Base-by-base conservation (phyloP, 768 basidiomycete genomes). In the Kondoa malvinella region DNA sequence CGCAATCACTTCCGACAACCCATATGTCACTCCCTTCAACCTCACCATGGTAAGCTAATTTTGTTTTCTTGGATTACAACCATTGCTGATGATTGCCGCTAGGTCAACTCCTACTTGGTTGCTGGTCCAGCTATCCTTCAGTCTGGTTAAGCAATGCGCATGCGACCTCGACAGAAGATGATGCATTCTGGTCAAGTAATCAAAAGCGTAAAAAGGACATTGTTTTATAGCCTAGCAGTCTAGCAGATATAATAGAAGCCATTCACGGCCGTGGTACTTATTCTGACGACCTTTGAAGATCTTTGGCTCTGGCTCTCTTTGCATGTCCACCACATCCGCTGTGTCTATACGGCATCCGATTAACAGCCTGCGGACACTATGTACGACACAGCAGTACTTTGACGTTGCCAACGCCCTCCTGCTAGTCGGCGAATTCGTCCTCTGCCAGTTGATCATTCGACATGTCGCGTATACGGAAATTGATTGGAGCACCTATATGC, bases 401-500 rank as follows among this genome's bases (percentile, higher is more conserved):
- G 21, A 50, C 21, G 40, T 8, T 8, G 40, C 40, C 40, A 8
- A 25, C 58, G 27, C 27, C 58, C n/a, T 25, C 12, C 12, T 67
- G 3, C 68, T 69, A 33, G 25, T 40, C 14, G 68, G 16, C 29
- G 73, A 73, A 34, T 3, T 17, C 1, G 1, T 30, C 17, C 25
- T 72, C 1, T 66, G 50, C 40, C 27, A 21, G 21, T 34, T 34
- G 1, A 64, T 73, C 32, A 66, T 77, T 71, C 82, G 79, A 57
- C 85, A 85, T 75, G 80, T 95, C 66, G 82, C 88, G 72, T 97
- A 94, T 79, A 97, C 95, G 14, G 92, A 99, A 78, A 99, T 99
- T 73, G 95, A 99, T 78, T 97, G 89, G 85, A 83, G 86, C 74
- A 96, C 95, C 0, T 99, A 99, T 75, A 90, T 96, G 85, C 79